Percentiles rank a stretch among this genome's conserved stretches.
These are phyloP conservation scores for Sparassis latifolia DNA, from an alignment of 1,284 basidiomycete species.

Conservation along the genomic window DNA sequence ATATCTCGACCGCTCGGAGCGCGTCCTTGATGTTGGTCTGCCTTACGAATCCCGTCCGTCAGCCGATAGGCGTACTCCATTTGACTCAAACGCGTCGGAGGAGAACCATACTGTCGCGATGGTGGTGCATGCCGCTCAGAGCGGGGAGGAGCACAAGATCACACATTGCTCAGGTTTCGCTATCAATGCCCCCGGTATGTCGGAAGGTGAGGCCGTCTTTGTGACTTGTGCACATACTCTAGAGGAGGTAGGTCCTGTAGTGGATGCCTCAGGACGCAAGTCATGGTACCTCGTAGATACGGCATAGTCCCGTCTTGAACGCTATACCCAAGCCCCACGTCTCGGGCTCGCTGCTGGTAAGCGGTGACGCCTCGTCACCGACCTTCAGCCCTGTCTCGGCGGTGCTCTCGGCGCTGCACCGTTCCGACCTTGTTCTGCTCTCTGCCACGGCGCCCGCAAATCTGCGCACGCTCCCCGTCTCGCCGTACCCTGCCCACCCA, in stretches of 20 bases:
- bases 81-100: slow-evolving; percentile 23
- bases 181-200: slow-evolving; percentile 29
- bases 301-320: slow-evolving; percentile 22
- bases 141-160: slow-evolving; percentile 40
- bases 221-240: slow-evolving; percentile 67
- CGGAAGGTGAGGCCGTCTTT: slow-evolving; percentile 34
- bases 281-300: slow-evolving; percentile 30
- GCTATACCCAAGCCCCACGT: slow-evolving; percentile 11
- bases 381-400: slow-evolving; percentile 39
- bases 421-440: slow-evolving; percentile 53
- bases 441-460: slow-evolving; percentile 17
- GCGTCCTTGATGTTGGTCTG: slow-evolving; percentile 36
- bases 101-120: slow-evolving; percentile 33
- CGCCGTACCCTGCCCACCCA: slow-evolving; percentile 56
- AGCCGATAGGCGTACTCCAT: slow-evolving; percentile 25
- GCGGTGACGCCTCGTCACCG: slow-evolving; percentile 19
- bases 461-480: slow-evolving; percentile 51
- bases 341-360: slow-evolving; percentile 42
- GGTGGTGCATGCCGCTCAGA: slow-evolving; percentile 51
- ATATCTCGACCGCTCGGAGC: slow-evolving; percentile 35
- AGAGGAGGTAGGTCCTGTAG: slow-evolving; percentile 42
- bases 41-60: slow-evolving; percentile 45
- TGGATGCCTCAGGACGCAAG: neutral
- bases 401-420: slow-evolving; percentile 52
- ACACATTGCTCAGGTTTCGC: slow-evolving; percentile 61